phyloP scores from a whole-genome alignment of 306 rosid species.

The Sophora flavescens region DNA sequence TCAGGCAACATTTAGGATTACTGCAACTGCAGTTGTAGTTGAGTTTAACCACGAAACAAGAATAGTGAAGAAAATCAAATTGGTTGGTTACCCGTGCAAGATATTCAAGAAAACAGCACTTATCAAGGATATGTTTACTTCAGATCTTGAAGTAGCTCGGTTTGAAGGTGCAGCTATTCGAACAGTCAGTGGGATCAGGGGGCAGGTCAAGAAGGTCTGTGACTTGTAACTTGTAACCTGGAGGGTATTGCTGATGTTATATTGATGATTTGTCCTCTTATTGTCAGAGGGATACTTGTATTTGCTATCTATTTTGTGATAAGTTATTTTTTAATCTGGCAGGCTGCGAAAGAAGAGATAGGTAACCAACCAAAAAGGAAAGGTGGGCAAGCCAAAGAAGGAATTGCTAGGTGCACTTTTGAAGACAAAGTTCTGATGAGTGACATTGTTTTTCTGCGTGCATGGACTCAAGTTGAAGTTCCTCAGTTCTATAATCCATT shows the following conservation, averaged over 20 bases:
- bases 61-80: conserved; percentile 90
- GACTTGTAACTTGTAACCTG: conserved; percentile 17
- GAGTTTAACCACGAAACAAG: conserved; percentile 84
- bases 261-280: conserved; percentile 33
- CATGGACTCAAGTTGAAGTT: conserved; percentile 90
- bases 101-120: conserved; percentile 94
- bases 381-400: conserved; percentile 84
- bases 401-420: conserved; percentile 94
- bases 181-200: conserved; percentile 93
- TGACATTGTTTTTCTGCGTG: conserved; percentile 90
- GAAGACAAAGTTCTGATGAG: conserved; percentile 99
- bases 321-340: conserved; percentile 44
- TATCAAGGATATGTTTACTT: conserved; percentile 91
- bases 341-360: conserved; percentile 93
- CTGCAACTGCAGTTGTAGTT: conserved; percentile 88
- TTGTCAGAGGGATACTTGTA: conserved; percentile 17
- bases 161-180: conserved; percentile 95
- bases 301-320: conserved; percentile 18
- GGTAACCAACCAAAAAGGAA: conserved; percentile 78
- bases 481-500: conserved; percentile 82
- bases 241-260: not conserved
- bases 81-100: conserved; percentile 92
- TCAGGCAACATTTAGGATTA: conserved; percentile 86
- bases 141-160: conserved; percentile 93
- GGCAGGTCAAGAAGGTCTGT: conserved; percentile 95